Evolutionary conservation across 108 stramenopile genomes (phyloP), one percentile per base, ranked within the genome.

Genomic region (Skeletonema potamos): DNA sequence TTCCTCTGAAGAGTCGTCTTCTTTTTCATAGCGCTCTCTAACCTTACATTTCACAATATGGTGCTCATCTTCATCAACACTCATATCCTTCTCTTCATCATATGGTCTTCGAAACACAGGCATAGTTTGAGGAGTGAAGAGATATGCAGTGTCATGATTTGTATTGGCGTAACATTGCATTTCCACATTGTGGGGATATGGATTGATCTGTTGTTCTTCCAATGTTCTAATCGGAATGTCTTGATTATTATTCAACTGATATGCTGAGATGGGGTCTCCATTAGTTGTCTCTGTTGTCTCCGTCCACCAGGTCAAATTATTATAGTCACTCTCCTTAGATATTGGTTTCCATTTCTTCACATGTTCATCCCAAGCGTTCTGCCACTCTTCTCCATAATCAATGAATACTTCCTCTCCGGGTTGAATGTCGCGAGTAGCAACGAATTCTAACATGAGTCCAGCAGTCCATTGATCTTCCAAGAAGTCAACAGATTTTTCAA

Each of bases 321-420:
- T 82, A 33, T 62, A 64, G 65, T 82, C 81, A 18, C 54, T 56
- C 30, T 76, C 74, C 36, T 37, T 32, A n/a, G 71, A 8, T 5
- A 51, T 62, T 4, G 81, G 64, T 44, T 59, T 17, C 81, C 81
- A 82, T 6, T 77, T 60, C 57, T 60, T 72, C 34, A 83, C 54
- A 55, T 93, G 90, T 6, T 73, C 59, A 46, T 82, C 77, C 64
- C 84, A 84, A 12, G 90, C 90, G 10, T 34, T 26, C 60, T 86
- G 81, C 90, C 90, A 91, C 59, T 74, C 83, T 12, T 64, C 63
- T 2, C 86, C 87, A 22, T 84, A 76, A 48, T 88, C 54, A 30
- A 91, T 82, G 37, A 88, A 81, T 22, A 91, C 74, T 72, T 91
- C 90, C 66, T 91, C 90, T 4, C 81, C 87, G n/a, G 68, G 66